These are phyloP conservation scores for Helminthosporium solani DNA, from an alignment of 2,329 filamentous ascomycete genomes.

Conservation along the genomic window DNA sequence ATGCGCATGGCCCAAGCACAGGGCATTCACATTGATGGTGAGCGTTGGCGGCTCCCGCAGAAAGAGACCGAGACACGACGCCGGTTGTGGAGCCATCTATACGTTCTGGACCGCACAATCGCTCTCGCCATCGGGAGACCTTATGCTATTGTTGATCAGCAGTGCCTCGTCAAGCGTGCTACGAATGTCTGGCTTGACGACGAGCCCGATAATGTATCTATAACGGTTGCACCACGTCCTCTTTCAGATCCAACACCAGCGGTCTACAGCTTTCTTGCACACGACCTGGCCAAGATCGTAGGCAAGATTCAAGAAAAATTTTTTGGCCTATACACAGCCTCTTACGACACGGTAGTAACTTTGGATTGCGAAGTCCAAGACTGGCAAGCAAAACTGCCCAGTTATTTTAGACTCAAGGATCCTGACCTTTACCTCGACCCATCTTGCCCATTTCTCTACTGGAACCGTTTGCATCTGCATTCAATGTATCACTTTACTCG, in stretches of 20 bases:
- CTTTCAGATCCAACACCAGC: conserved; percentile 38
- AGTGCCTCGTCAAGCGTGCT: conserved; percentile 42
- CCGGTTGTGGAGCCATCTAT: conserved; percentile 45
- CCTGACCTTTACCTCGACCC: conserved; percentile 37
- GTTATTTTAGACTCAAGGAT: conserved; percentile 39
- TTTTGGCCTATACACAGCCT: conserved; percentile 41
- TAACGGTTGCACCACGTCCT: conserved; percentile 17
- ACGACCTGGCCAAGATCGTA: conserved; percentile 40
- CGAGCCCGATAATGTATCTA: conserved; percentile 34
- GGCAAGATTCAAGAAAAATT: conserved; percentile 45
- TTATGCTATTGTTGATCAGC: conserved; percentile 43
- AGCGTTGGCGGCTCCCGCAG: conserved; percentile 41
- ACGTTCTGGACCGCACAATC: conserved; percentile 44
- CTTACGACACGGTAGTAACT: conserved; percentile 42
- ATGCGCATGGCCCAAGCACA: conserved; percentile 49
- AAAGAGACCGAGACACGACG: conserved; percentile 43
- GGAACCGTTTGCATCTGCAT: conserved; percentile 45
- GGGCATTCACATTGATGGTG: conserved; percentile 48
- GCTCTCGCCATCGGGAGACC: conserved; percentile 45
- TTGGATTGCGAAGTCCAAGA: conserved; percentile 38
- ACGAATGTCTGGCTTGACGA: conserved; percentile 46
- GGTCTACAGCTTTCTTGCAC: conserved; percentile 35
- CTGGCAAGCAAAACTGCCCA: conserved; percentile 38
- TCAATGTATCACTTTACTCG: conserved; percentile 45
- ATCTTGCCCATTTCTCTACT: conserved; percentile 31